These are phyloP conservation scores for Aaosphaeria pasadenensis DNA, from an alignment of 2,329 filamentous ascomycete species.

Conservation along the genomic window DNA sequence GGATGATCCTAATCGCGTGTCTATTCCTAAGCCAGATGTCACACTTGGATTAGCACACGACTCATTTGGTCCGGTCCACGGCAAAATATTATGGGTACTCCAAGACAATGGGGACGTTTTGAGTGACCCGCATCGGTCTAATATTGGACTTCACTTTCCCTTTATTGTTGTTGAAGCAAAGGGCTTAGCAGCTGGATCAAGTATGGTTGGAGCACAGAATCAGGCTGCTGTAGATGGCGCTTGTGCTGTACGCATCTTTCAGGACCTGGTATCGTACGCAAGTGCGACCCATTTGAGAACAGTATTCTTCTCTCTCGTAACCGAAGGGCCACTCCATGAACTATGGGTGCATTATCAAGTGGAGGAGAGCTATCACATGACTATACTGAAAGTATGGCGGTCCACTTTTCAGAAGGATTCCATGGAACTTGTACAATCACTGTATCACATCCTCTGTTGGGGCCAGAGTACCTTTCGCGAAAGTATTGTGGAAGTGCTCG, in stretches of 20 bases:
- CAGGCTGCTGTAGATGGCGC: conserved; percentile 1
- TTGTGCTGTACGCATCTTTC: not conserved
- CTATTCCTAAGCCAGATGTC: conserved; percentile 16
- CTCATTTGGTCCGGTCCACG: conserved; percentile 5
- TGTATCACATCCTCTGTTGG: no score
- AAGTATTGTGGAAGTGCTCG: no score
- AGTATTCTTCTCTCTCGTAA: conserved; percentile 1
- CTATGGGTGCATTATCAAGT: conserved; percentile 1
- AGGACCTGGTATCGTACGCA: no score
- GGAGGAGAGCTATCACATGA: conserved; percentile 1
- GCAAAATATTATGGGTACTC: conserved; percentile 6
- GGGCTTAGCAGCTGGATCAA: conserved; percentile 4
- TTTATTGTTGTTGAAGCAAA: conserved; percentile 15
- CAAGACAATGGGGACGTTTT: conserved; percentile 8
- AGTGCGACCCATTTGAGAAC: no score
- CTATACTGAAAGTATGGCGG: not conserved
- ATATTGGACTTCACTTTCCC: conserved; percentile 15
- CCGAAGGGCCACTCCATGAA: conserved; percentile 1
- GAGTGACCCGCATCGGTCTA: conserved; percentile 13
- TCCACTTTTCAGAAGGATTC: not conserved
- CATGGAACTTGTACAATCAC: not conserved
- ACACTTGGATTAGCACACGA: conserved; percentile 11
- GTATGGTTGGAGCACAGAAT: not conserved
- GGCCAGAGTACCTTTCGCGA: no score
- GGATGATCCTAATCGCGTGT: conserved; percentile 3